Base-by-base conservation (phyloP, 2,329 filamentous ascomycete species). In the Lachnellula subtilissima region DNA sequence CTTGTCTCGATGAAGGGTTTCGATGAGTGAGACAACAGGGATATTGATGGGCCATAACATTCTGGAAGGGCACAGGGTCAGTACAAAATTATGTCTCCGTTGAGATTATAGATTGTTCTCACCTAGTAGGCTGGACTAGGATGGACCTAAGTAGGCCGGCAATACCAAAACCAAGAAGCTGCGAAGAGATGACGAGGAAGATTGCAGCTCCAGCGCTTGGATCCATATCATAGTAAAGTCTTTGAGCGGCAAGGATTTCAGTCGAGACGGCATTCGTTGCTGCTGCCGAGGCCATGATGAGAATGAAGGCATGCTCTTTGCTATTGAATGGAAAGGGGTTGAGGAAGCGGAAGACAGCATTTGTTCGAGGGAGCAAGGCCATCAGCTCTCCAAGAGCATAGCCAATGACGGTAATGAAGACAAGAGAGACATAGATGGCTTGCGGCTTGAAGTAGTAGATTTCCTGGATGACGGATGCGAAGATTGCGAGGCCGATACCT, bases 231-330 rank as follows among this genome's bases (percentile, higher is more conserved):
- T 79, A 79, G 64, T 71, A 79, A 0, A 80, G 69, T 51, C 70
- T 65, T 63, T 79, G 75, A 0, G 72, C 74, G 1, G 77, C 71
- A 2, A 79, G 57, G 1, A 72, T 71, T 52, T 79, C 74, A 1
- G 72, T 76, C 22, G 71, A 56, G 11, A 58, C 53, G 85, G 5
- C 75, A 58, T 71, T 70, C 79, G 83, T 50, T 75, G 85, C 88
- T 5, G 85, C 84, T 5, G 88, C 85, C 66, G 87, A 83, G 15
- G 88, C 86, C 83, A 86, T 86, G 62, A 86, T 81, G 23, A 83
- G 79, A 53, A 87, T 62, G 39, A 69, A 66, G 1, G 63, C 63
- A 59, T 72, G 69, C 56, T 72, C 70, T 50, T 72, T 73, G n/a
- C 47, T 53, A 52, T 72, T 72, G 63, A 72, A 73, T 1, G 73